phyloP scores from a whole-genome alignment of 2,329 filamentous ascomycete species.

The Claviceps purpurea region DNA sequence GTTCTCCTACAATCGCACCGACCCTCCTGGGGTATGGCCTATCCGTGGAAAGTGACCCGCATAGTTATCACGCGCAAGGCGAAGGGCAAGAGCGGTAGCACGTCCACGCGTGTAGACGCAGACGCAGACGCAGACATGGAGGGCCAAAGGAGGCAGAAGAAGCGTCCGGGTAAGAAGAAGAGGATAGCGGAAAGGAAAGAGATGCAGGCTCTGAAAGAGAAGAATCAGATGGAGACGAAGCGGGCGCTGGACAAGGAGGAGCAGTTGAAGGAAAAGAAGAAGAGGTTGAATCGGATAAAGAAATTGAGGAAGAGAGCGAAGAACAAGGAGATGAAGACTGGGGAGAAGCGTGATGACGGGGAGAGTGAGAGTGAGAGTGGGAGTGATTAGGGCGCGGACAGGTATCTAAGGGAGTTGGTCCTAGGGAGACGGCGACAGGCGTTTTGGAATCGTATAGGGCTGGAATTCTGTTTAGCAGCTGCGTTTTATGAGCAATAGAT shows the following conservation, averaged over 20 bases:
- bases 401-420: no score
- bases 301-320: slow-evolving; percentile 46
- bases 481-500: no score
- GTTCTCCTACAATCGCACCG: slow-evolving; percentile 29
- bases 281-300: slow-evolving; percentile 45
- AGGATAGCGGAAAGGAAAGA: slow-evolving; percentile 37
- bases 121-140: slow-evolving; percentile 2
- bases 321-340: slow-evolving; percentile 41
- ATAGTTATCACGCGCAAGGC: slow-evolving; percentile 24
- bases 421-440: slow-evolving; percentile 8
- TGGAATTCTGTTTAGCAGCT: background rate
- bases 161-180: slow-evolving; percentile 43
- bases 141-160: slow-evolving; percentile 19
- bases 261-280: slow-evolving; percentile 46
- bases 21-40: slow-evolving; percentile 43
- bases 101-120: slow-evolving; percentile 4
- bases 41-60: slow-evolving; percentile 39
- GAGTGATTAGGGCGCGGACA: no score
- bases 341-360: slow-evolving; percentile 4
- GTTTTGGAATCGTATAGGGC: slow-evolving; percentile 4
- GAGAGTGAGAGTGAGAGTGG: background rate
- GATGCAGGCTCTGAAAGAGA: slow-evolving; percentile 28
- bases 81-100: background rate
- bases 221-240: slow-evolving; percentile 24
- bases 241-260: slow-evolving; percentile 38